Percentiles rank a stretch among this genome's conserved stretches.
Conservation (phyloP, 257 asterid genomes). For the Fraxinus anomala region DNA sequence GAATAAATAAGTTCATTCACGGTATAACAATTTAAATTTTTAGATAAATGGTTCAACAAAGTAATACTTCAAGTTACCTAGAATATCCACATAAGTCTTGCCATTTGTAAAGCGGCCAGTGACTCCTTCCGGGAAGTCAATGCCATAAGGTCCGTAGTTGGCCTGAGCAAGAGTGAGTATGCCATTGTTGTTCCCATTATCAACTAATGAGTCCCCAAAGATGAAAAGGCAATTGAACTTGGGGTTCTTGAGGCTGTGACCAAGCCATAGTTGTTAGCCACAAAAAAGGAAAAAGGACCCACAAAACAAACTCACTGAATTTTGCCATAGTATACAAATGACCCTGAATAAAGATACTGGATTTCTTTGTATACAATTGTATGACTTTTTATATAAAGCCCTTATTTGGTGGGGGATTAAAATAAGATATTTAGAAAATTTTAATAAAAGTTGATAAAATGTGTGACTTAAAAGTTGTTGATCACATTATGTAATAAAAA, state of each 20-base stretch:
- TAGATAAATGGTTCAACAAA: not conserved
- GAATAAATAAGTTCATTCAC: no score
- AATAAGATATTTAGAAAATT: no score
- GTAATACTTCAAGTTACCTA: slow-evolving; percentile 42
- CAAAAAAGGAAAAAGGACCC: slow-evolving; percentile 29
- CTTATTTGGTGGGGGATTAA: no score
- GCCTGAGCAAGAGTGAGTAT: slow-evolving; percentile 76
- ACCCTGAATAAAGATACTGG: not conserved
- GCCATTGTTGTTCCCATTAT: slow-evolving; percentile 82
- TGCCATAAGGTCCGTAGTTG: slow-evolving; percentile 77
- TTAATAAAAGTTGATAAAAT: no score
- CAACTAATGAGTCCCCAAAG: slow-evolving; percentile 86
- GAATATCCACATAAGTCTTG: slow-evolving; percentile 70
- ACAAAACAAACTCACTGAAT: slow-evolving; percentile 29
- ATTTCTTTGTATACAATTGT: no score
- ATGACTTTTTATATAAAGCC: no score
- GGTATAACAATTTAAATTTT: not conserved
- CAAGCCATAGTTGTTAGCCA: slow-evolving; percentile 31
- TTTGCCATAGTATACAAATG: slow-evolving; percentile 27
- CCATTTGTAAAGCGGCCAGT: slow-evolving; percentile 89
- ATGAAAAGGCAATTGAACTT: slow-evolving; percentile 73
- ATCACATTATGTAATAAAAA: no score
- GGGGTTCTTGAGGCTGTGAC: slow-evolving; percentile 50
- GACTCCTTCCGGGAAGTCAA: slow-evolving; percentile 77
- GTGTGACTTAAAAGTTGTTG: no score